These are phyloP conservation scores for Saturnispora besseyi DNA, from an alignment of 805 yeast species.

Conservation along the genomic window DNA sequence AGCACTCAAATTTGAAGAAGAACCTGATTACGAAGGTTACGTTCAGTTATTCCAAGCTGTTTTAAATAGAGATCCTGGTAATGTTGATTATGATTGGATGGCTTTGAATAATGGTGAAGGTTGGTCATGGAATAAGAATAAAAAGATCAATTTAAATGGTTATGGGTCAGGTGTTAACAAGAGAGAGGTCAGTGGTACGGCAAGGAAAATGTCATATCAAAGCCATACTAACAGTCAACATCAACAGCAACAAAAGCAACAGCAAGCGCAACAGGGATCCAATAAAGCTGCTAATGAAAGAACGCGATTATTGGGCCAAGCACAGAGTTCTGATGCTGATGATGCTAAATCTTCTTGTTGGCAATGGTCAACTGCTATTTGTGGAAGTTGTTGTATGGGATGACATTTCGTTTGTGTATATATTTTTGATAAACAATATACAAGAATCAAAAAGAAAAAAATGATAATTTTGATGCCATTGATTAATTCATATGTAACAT, in stretches of 20 bases:
- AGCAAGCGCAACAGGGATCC: conserved; percentile 12
- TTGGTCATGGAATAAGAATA: conserved; percentile 69
- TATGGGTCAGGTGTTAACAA: conserved; percentile 40
- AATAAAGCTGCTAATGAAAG: conserved; percentile 4
- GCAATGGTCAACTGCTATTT: conserved; percentile 5
- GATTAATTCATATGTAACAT: too few relatives aligned
- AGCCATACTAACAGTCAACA: conserved; percentile 14
- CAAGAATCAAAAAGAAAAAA: not conserved
- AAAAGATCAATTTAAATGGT: conserved; percentile 74
- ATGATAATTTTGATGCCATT: not conserved
- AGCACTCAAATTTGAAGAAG: conserved; percentile 64
- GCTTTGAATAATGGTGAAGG: conserved; percentile 71
- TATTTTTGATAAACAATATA: not conserved
- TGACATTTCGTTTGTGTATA: not conserved
- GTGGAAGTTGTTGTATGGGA: not conserved
- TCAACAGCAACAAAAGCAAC: conserved; percentile 2
- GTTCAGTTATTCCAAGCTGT: conserved; percentile 52
- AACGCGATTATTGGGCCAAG: not conserved
- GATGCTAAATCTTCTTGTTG: conserved; percentile 7
- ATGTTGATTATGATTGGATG: conserved; percentile 62
- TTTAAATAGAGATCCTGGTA: conserved; percentile 20
- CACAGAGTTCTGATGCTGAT: not conserved
- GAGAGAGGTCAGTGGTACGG: conserved; percentile 8
- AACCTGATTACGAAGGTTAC: conserved; percentile 67
- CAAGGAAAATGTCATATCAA: conserved; percentile 18